Evolutionary conservation across 23 red algal genomes (phyloP).

Genomic region (Chondrus crispus): DNA sequence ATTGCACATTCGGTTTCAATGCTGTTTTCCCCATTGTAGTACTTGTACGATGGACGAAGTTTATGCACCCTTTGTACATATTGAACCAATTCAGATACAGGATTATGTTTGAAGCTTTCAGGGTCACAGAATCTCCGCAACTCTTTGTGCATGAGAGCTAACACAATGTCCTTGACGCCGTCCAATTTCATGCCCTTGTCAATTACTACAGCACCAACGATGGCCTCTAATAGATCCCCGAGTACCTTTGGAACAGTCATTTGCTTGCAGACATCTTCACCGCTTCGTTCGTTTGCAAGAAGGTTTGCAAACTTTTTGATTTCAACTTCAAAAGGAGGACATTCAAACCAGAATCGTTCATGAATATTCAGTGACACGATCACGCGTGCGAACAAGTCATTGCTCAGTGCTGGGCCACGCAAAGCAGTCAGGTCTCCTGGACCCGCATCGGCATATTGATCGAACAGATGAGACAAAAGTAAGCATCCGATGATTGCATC

Average conservation of each 20-base stretch:
- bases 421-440: constrained; percentile 59
- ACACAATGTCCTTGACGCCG: constrained; percentile 46
- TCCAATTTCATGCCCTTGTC: constrained; percentile 57
- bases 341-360: constrained; percentile 49
- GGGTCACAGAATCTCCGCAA: constrained; percentile 54
- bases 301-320: constrained; percentile 46
- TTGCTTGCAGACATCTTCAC: constrained; percentile 51
- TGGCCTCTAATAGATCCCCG: constrained; percentile 66
- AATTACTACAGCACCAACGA: constrained; percentile 56
- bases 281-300: constrained; percentile 34
- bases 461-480: constrained; percentile 41
- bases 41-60: constrained; percentile 15
- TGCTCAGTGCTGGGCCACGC: constrained; percentile 54
- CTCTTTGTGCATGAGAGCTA: constrained; percentile 15
- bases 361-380: constrained; percentile 50
- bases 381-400: constrained; percentile 67
- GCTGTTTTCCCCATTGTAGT: not conserved
- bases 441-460: constrained; percentile 40
- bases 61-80: constrained; percentile 23
- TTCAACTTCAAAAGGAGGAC: constrained; percentile 3
- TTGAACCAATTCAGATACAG: constrained; percentile 33
- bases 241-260: constrained; percentile 66
- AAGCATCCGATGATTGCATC: constrained; percentile 66
- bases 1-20: constrained; percentile 28
- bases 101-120: constrained; percentile 36